Percentiles rank a stretch among this genome's conserved stretches.
phyloP scores from a whole-genome alignment of 106 monocot species.

The Dendrobium huoshanense region DNA sequence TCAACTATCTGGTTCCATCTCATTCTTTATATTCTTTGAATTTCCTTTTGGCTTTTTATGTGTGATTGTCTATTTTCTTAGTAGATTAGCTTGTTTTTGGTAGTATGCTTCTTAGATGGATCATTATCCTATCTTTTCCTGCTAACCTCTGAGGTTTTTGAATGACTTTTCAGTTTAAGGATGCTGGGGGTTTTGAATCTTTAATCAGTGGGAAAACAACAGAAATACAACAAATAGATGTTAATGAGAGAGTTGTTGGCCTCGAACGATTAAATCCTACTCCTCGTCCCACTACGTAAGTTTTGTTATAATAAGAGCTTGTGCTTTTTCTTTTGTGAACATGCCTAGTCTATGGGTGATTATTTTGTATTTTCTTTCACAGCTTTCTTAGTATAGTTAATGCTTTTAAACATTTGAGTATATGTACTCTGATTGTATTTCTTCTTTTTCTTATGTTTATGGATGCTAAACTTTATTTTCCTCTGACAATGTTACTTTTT shows the following conservation, averaged over 20 bases:
- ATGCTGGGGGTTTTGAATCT: constrained; percentile 89
- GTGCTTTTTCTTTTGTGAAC: background rate
- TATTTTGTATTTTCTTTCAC: background rate
- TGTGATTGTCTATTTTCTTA: background rate
- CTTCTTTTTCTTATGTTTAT: background rate
- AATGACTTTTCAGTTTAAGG: constrained; percentile 67
- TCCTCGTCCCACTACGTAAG: constrained; percentile 91
- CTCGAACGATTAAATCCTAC: constrained; percentile 95
- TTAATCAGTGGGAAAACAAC: constrained; percentile 78
- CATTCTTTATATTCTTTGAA: background rate
- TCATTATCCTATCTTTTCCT: background rate
- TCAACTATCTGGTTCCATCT: background rate
- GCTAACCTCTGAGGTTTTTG: background rate
- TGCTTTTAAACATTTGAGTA: background rate
- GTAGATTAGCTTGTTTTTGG: background rate
- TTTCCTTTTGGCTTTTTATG: background rate
- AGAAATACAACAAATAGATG: constrained; percentile 88
- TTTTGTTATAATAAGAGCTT: constrained; percentile 3
- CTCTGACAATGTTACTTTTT: background rate
- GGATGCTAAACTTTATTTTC: background rate
- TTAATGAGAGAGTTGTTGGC: constrained; percentile 85
- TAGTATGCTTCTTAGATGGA: background rate
- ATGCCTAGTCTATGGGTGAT: background rate
- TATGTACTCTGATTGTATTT: background rate
- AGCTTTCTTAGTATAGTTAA: background rate